These are phyloP conservation scores for Kentomonas sorsogonicus DNA, from an alignment of 208 protist species.

Conservation along the genomic window DNA sequence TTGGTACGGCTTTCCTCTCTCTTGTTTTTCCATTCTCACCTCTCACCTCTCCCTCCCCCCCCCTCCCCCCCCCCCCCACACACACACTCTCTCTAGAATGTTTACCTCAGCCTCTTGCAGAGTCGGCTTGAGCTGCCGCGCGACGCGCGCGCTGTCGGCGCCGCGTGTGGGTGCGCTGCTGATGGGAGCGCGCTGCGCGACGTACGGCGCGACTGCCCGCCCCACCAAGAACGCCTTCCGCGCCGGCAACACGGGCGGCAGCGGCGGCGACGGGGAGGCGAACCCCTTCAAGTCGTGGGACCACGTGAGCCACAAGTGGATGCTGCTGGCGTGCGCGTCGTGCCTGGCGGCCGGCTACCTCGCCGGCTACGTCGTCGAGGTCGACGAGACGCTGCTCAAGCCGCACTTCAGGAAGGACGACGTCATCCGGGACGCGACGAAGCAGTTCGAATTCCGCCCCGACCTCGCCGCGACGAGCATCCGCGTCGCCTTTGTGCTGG, in stretches of 20 bases:
- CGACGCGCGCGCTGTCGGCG: too few relatives aligned
- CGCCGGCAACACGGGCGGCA: slow-evolving; percentile 42
- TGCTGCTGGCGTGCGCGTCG: slow-evolving; percentile 72
- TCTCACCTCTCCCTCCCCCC: background rate
- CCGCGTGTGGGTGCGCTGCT: too few relatives aligned
- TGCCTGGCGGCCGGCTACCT: slow-evolving; percentile 66
- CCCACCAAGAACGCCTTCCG: slow-evolving; percentile 13
- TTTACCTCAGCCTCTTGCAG: slow-evolving; percentile 4
- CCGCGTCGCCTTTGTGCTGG: slow-evolving; percentile 72
- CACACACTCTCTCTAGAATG: background rate
- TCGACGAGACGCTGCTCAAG: slow-evolving; percentile 71
- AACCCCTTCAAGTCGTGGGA: slow-evolving; percentile 88
- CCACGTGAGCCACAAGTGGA: slow-evolving; percentile 80
- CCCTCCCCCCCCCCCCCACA: background rate
- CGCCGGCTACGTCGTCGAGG: slow-evolving; percentile 58
- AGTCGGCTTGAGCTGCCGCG: too few relatives aligned
- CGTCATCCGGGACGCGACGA: slow-evolving; percentile 47
- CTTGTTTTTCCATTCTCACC: background rate
- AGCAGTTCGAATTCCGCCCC: slow-evolving; percentile 74
- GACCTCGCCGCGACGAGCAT: slow-evolving; percentile 74
- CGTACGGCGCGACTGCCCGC: background rate
- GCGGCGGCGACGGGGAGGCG: slow-evolving; percentile 39
- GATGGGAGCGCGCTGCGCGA: background rate
- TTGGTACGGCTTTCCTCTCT: background rate
- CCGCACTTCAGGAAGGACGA: slow-evolving; percentile 51